Percentiles rank a stretch among this genome's conserved stretches.
phyloP scores from a whole-genome alignment of 1,139 yeast species.

The Candida neerlandica region DNA sequence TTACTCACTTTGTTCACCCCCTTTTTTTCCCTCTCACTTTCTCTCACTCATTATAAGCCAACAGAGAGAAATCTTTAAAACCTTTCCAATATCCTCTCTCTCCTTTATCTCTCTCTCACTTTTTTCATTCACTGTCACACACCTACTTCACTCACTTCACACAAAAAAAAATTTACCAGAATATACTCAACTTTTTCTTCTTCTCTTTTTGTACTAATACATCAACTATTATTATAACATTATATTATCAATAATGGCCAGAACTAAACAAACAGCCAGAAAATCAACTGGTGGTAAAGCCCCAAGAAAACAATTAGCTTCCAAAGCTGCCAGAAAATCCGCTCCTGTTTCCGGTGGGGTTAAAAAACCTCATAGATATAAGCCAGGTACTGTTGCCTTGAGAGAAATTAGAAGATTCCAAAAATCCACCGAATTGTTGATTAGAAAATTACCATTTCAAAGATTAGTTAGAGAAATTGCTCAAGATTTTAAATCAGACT shows the following conservation, averaged over 20 bases:
- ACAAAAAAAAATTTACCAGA: neutral
- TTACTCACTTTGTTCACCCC: no score
- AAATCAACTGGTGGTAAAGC: conserved; percentile 58
- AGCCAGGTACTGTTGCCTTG: conserved; percentile 59
- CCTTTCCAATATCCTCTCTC: conserved; percentile 7
- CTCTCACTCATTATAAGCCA: neutral
- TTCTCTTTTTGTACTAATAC: conserved; percentile 3
- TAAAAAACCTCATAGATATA: conserved; percentile 57
- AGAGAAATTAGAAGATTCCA: conserved; percentile 59
- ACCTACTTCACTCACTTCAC: neutral
- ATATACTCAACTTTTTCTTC: conserved; percentile 7
- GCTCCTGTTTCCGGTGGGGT: conserved; percentile 57
- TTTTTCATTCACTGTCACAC: conserved; percentile 1
- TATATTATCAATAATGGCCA: conserved; percentile 37
- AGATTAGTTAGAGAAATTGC: conserved; percentile 54
- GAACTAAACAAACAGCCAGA: conserved; percentile 59
- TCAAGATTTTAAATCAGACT: conserved; percentile 53
- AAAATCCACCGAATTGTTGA: conserved; percentile 53
- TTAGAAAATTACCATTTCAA: conserved; percentile 54
- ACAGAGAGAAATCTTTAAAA: conserved; percentile 7
- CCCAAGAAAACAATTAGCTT: conserved; percentile 57
- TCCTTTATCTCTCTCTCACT: neutral
- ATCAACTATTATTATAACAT: conserved; percentile 1
- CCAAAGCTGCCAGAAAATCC: conserved; percentile 56
- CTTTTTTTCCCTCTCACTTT: neutral